These are phyloP conservation scores for Schwanniomyces vanrijiae DNA, from an alignment of 805 yeast genomes.

Conservation along the genomic window DNA sequence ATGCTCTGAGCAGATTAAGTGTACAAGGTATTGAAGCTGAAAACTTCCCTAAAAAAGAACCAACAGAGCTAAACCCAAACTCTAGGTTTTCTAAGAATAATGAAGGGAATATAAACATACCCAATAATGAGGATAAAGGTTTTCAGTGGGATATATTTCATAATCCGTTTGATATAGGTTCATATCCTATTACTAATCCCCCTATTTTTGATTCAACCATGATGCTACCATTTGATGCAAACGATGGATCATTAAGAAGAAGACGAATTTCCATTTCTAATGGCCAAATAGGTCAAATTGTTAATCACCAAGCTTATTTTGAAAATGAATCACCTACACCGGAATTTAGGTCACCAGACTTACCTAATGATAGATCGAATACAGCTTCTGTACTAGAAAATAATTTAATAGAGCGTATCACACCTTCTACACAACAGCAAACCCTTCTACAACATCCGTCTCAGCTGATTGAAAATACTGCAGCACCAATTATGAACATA, in stretches of 20 bases:
- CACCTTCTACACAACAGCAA: neutral
- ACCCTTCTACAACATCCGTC: neutral
- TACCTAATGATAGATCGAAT: neutral
- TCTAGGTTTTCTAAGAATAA: neutral
- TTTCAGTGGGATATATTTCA: conserved; percentile 16
- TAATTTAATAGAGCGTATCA: neutral
- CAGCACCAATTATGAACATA: neutral
- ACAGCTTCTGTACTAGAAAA: neutral
- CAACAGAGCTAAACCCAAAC: neutral
- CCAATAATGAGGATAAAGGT: neutral
- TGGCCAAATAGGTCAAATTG: conserved; percentile 81
- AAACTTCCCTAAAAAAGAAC: neutral
- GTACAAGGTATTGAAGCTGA: neutral
- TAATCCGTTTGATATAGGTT: conserved; percentile 38
- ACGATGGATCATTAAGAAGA: conserved; percentile 39
- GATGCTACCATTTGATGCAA: conserved; percentile 31
- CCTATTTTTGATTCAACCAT: conserved; percentile 46
- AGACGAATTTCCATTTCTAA: conserved; percentile 79
- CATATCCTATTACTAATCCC: conserved; percentile 47
- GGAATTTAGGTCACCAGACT: neutral
- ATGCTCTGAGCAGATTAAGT: neutral
- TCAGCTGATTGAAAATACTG: neutral
- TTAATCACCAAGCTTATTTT: conserved; percentile 35
- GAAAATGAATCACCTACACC: neutral
- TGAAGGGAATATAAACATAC: neutral